phyloP scores from a whole-genome alignment of 2,329 filamentous ascomycete species.

The Elsinoe ampelina region DNA sequence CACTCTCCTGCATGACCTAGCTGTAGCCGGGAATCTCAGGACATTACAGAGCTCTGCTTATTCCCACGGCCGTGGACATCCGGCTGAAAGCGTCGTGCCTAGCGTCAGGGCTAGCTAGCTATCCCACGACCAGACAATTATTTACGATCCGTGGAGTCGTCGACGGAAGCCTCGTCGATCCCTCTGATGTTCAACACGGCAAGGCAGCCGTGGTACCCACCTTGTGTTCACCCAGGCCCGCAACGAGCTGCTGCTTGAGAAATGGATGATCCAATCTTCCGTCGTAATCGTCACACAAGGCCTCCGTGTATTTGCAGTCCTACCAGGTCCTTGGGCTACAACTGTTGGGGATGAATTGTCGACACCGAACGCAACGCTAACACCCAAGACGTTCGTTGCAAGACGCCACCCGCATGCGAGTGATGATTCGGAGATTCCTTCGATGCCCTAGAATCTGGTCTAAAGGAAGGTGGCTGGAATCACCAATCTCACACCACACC shows the following conservation, averaged over 20 bases:
- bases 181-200: conserved; percentile 1
- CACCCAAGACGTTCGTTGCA: background rate
- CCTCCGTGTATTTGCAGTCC: background rate
- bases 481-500: background rate
- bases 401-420: background rate
- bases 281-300: background rate
- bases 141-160: background rate
- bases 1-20: background rate
- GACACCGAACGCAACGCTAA: background rate
- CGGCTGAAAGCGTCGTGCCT: conserved; percentile 4
- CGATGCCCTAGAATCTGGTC: conserved; percentile 4
- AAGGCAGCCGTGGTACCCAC: background rate
- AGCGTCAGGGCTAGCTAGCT: background rate
- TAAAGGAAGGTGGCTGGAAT: background rate
- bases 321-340: background rate
- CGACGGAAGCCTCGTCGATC: background rate
- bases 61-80: conserved; percentile 4
- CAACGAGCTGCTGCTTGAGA: background rate
- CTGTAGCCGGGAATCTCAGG: background rate
- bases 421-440: conserved; percentile 8
- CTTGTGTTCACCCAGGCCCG: background rate
- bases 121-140: background rate
- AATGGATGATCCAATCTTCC: background rate
- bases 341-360: no score
- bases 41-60: background rate